Percentiles rank a stretch among this genome's conserved stretches.
phyloP scores from a whole-genome alignment of 2,329 filamentous ascomycete species.

The Pseudogymnoascus sp. region DNA sequence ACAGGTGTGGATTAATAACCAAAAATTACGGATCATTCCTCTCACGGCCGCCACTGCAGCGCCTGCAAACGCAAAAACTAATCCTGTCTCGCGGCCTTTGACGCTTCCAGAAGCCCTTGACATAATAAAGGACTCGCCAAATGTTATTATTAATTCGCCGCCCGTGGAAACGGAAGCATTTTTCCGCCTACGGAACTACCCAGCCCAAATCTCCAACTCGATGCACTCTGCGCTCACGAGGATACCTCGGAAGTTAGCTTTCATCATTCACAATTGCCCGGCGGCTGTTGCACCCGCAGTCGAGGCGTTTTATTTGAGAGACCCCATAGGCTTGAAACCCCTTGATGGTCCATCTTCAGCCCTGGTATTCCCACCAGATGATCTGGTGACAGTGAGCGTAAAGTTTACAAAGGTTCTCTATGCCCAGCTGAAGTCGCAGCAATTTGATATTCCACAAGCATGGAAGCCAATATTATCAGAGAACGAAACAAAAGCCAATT shows the following conservation, averaged over 20 bases:
- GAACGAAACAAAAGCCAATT: conserved; percentile 22
- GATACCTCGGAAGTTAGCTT: conserved; percentile 74
- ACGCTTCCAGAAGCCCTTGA: conserved; percentile 56
- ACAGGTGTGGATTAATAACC: conserved; percentile 75
- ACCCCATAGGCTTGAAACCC: conserved; percentile 65
- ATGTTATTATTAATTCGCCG: conserved; percentile 59
- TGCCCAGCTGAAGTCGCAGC: conserved; percentile 81
- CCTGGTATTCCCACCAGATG: conserved; percentile 63
- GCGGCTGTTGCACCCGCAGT: conserved; percentile 73
- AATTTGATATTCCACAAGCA: conserved; percentile 57
- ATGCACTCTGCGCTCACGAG: conserved; percentile 68
- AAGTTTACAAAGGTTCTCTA: conserved; percentile 84
- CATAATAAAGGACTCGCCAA: conserved; percentile 48
- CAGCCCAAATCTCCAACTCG: conserved; percentile 62
- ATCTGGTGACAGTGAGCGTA: conserved; percentile 71
- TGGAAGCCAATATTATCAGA: conserved; percentile 36
- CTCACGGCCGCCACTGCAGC: conserved; percentile 32
- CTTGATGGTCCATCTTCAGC: conserved; percentile 47
- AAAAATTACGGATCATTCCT: conserved; percentile 67
- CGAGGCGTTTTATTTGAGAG: conserved; percentile 87
- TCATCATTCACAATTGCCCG: conserved; percentile 67
- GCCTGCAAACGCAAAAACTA: conserved; percentile 30
- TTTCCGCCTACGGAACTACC: conserved; percentile 78
- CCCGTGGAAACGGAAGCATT: conserved; percentile 84
- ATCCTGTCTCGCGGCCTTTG: conserved; percentile 38